phyloP scores from a whole-genome alignment of 106 monocot species.

The Apostasia ramifera region DNA sequence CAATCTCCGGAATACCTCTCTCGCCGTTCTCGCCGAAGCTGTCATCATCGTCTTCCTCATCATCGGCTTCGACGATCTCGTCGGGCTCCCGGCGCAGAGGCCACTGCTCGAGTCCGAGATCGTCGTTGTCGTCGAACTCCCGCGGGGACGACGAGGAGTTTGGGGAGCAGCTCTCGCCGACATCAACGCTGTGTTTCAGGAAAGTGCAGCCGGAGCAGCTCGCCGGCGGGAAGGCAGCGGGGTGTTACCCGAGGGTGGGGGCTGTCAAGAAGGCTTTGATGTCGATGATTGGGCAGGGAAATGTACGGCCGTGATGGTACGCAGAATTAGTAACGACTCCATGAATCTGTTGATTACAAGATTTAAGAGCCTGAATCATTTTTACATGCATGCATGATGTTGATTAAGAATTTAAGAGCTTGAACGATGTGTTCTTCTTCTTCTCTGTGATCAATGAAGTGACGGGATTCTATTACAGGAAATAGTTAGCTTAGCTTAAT shows the following conservation, averaged over 20 bases:
- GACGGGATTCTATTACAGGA: too few species aligned
- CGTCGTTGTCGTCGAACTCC: slow-evolving; percentile 3
- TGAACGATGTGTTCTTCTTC: too few species aligned
- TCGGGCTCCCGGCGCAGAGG: not conserved
- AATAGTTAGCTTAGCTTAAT: too few species aligned
- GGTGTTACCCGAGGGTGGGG: too few species aligned
- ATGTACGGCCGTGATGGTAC: too few species aligned
- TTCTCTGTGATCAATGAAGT: too few species aligned
- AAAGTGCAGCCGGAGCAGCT: not conserved
- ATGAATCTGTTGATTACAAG: too few species aligned
- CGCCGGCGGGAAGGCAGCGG: not conserved
- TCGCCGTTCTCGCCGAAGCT: not conserved
- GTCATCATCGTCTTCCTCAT: not conserved
- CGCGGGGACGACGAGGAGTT: slow-evolving; percentile 2
- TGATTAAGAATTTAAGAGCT: too few species aligned
- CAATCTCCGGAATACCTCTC: not conserved
- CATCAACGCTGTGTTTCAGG: slow-evolving; percentile 4
- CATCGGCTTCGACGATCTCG: slow-evolving; percentile 3
- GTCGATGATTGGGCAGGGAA: not conserved
- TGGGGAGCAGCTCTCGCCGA: slow-evolving; percentile 8
- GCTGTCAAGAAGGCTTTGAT: not conserved
- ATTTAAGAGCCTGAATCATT: too few species aligned
- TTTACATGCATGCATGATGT: too few species aligned
- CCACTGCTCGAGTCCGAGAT: not conserved
- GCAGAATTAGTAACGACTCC: too few species aligned